Conservation (phyloP, 2,329 filamentous ascomycete genomes). For the Fusarium aywerte region DNA sequence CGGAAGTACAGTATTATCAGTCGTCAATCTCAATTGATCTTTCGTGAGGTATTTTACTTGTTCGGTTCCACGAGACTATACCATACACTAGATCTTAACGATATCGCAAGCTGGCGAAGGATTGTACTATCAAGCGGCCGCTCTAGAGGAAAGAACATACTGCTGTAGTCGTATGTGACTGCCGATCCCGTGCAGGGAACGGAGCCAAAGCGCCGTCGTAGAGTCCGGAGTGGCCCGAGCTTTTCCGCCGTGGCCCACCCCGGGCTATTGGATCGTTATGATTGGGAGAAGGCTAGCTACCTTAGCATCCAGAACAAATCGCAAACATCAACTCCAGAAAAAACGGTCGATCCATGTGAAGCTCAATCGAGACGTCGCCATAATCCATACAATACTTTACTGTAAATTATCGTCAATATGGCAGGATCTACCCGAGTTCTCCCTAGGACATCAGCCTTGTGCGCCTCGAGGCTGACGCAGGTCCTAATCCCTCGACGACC, state of each 20-base stretch:
- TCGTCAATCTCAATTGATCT: background rate
- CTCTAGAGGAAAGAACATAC: background rate
- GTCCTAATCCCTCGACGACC: conserved; percentile 27
- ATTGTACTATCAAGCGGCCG: background rate
- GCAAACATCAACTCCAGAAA: conserved; percentile 32
- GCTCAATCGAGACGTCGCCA: background rate
- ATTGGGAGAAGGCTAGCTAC: conserved; percentile 18
- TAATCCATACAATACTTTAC: background rate
- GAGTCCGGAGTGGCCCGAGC: conserved; percentile 30
- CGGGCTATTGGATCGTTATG: background rate
- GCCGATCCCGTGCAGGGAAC: conserved; percentile 14
- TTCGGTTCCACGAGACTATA: background rate
- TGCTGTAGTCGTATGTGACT: background rate
- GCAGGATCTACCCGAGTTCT: conserved; percentile 25
- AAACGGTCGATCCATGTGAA: conserved; percentile 19
- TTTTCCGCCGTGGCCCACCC: conserved; percentile 17
- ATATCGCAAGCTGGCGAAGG: background rate
- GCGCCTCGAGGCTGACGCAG: conserved; percentile 25
- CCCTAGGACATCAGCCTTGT: conserved; percentile 29
- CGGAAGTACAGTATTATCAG: background rate
- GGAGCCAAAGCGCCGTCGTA: conserved; percentile 8
- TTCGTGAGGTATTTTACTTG: conserved; percentile 3
- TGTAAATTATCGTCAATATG: conserved; percentile 20
- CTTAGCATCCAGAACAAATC: conserved; percentile 24
- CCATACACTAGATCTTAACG: background rate